Percentiles rank a stretch among this genome's conserved stretches.
Conservation (phyloP, 108 stramenopile species). For the Aurantiochytrium sp. region DNA sequence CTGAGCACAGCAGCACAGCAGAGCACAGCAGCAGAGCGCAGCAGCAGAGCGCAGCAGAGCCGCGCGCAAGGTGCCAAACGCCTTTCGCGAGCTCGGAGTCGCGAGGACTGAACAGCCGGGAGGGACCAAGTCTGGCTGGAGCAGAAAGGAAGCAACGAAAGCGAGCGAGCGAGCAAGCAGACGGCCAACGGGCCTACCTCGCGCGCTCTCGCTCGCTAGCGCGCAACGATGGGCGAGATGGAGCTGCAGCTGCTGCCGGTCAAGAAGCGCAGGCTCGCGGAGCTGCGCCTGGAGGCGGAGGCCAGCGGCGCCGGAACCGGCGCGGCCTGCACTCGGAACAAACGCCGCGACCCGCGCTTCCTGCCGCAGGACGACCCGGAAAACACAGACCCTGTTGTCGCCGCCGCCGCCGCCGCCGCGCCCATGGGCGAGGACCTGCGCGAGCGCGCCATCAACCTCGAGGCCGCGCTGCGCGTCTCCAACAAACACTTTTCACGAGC, state of each 20-base stretch:
- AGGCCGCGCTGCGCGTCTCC: not conserved
- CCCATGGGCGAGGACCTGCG: not conserved
- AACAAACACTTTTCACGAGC: not conserved
- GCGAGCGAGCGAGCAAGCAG: too few relatives aligned
- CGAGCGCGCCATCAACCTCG: not conserved
- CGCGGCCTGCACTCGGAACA: not conserved
- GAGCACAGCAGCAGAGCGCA: too few relatives aligned
- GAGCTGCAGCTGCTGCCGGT: not conserved
- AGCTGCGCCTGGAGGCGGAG: not conserved
- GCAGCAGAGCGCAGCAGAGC: too few relatives aligned
- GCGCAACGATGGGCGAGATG: not conserved
- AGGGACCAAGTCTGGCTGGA: too few relatives aligned
- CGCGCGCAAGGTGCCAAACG: too few relatives aligned
- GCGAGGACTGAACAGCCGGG: too few relatives aligned
- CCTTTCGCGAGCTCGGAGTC: too few relatives aligned
- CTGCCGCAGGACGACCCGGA: not conserved
- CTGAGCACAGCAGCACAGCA: too few relatives aligned
- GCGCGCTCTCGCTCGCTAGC: too few relatives aligned
- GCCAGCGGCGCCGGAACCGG: too few relatives aligned
- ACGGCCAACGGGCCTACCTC: too few relatives aligned
- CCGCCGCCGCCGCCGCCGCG: not conserved
- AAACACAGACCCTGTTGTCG: not conserved
- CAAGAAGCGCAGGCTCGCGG: not conserved
- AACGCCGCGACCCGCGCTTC: not conserved
- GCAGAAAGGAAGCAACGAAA: too few relatives aligned